Evolutionary conservation across 1,139 yeast species (phyloP).

Genomic region (Pichia sp.): DNA sequence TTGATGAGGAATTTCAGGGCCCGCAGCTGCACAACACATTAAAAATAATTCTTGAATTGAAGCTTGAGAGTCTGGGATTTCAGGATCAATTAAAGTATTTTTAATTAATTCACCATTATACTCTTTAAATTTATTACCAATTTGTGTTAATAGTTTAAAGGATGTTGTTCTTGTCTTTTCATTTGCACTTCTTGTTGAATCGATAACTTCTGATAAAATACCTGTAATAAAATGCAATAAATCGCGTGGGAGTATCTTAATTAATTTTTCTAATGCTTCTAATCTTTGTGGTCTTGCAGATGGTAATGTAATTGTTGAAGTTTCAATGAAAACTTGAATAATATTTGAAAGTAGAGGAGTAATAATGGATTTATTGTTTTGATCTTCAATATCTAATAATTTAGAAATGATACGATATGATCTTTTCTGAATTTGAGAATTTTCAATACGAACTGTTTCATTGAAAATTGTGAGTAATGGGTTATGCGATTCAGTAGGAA

Average conservation of each 20-base stretch:
- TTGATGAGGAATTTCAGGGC: constrained; percentile 92
- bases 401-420: constrained; percentile 75
- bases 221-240: constrained; percentile 76
- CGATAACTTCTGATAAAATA: constrained; percentile 76
- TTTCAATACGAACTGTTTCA: constrained; percentile 51
- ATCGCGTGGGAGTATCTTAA: constrained; percentile 53
- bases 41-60: constrained; percentile 78
- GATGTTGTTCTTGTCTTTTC: constrained; percentile 87
- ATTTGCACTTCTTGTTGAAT: constrained; percentile 89
- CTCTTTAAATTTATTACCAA: constrained; percentile 69
- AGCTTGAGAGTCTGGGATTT: constrained; percentile 59
- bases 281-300: constrained; percentile 82
- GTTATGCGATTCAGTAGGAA: constrained; percentile 63
- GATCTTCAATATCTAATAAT: constrained; percentile 51
- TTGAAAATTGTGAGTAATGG: constrained; percentile 76
- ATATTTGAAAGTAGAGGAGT: constrained; percentile 49
- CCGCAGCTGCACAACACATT: constrained; percentile 94
- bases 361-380: constrained; percentile 50
- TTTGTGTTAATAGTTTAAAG: constrained; percentile 64
- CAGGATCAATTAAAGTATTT: constrained; percentile 55
- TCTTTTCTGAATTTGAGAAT: constrained; percentile 79
- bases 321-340: constrained; percentile 51
- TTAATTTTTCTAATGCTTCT: constrained; percentile 54
- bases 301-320: constrained; percentile 55
- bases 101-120: constrained; percentile 59